A percentile compares a stretch with the other conserved stretches of the same genome.
phyloP scores from a whole-genome alignment of 1,139 yeast genomes.

The Diutina scorzettiae region DNA sequence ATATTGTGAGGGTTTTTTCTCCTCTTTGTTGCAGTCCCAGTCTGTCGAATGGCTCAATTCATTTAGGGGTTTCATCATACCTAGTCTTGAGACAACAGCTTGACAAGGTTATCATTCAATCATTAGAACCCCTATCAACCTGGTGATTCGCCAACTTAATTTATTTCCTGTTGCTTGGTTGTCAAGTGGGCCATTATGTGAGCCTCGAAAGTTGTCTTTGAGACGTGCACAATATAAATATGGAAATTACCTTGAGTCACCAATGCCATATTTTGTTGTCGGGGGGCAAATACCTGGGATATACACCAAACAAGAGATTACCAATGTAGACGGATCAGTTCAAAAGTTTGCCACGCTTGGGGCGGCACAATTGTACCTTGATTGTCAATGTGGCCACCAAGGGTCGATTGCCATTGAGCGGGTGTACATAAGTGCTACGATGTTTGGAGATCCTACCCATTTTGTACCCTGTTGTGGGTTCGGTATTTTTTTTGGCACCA shows the following conservation, averaged over 20 bases:
- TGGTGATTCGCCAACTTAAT: no score
- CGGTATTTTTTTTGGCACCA: slow-evolving; percentile 1
- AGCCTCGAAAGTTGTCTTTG: slow-evolving; percentile 3
- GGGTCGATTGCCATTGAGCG: slow-evolving; percentile 5
- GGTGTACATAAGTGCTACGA: background rate
- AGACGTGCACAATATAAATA: background rate
- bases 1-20: no score
- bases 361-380: slow-evolving; percentile 1
- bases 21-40: no score
- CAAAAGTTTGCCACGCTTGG: slow-evolving; percentile 3
- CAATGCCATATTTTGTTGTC: background rate
- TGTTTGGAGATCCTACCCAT: slow-evolving; percentile 1
- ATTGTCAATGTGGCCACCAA: slow-evolving; percentile 1
- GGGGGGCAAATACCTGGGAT: slow-evolving; percentile 1
- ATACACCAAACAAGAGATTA: background rate
- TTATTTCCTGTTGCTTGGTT: no score
- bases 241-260: background rate
- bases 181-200: no score
- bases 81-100: no score
- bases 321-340: background rate
- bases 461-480: slow-evolving; percentile 5
- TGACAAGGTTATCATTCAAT: no score
- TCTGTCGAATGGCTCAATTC: no score
- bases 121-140: no score
- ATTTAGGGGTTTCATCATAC: no score